A percentile compares a stretch with the other conserved stretches of the same genome.
Evolutionary conservation across 2,329 filamentous ascomycete genomes (phyloP).

Genomic region (Pseudogymnoascus sp.): DNA sequence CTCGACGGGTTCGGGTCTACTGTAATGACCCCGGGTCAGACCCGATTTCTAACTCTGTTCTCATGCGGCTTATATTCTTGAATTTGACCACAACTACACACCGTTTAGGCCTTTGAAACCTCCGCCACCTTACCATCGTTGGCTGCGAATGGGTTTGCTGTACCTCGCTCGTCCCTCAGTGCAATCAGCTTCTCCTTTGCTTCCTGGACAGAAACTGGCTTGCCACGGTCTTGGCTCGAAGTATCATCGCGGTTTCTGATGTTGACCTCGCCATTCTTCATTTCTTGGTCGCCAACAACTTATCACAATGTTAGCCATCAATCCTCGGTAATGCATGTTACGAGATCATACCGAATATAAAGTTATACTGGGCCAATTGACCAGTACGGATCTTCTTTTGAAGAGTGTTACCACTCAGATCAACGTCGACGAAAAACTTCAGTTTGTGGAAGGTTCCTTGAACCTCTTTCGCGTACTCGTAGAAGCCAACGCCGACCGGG

Average conservation of each 20-base stretch:
- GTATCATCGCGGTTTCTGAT: conserved; percentile 59
- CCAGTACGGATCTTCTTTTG: conserved; percentile 84
- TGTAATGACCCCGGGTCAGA: too few relatives aligned
- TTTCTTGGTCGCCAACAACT: conserved; percentile 58
- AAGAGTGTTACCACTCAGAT: conserved; percentile 70
- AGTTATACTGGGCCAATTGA: conserved; percentile 77
- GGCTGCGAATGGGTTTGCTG: conserved; percentile 32
- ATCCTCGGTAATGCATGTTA: neutral
- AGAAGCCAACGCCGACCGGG: conserved; percentile 64
- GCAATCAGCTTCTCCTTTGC: conserved; percentile 48
- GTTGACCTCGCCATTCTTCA: conserved; percentile 53
- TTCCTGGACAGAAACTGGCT: conserved; percentile 49
- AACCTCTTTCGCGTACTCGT: conserved; percentile 70
- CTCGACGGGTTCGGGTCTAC: too few relatives aligned
- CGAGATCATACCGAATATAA: conserved; percentile 57
- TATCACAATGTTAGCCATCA: conserved; percentile 3
- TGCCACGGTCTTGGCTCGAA: conserved; percentile 53
- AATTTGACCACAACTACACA: neutral
- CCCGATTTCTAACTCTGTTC: too few relatives aligned
- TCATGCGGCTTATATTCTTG: neutral
- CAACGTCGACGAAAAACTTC: conserved; percentile 64
- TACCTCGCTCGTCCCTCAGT: conserved; percentile 41
- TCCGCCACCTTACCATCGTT: neutral
- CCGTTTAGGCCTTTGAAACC: neutral
- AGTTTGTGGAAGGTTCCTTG: conserved; percentile 60